Evolutionary conservation across 169 alveolate species (phyloP).

Genomic region (Plasmodium vinckei): DNA sequence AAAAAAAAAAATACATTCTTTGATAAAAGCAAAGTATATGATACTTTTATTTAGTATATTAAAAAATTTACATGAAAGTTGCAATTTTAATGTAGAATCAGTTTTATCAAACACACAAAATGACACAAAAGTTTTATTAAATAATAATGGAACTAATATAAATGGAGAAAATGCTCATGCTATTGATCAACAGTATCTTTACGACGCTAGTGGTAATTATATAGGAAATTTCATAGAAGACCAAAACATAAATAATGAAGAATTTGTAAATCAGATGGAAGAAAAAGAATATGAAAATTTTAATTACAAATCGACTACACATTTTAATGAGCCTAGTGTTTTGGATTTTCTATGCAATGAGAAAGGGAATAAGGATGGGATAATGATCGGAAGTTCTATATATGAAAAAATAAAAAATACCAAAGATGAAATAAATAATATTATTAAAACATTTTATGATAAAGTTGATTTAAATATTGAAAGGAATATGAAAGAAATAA

Average conservation of each 20-base stretch:
- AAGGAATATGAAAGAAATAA: slow-evolving; percentile 34
- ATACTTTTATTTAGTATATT: slow-evolving; percentile 31
- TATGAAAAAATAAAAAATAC: slow-evolving; percentile 38
- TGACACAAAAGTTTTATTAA: too few relatives aligned
- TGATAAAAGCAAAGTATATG: slow-evolving; percentile 28
- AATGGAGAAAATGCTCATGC: neutral
- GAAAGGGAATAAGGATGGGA: neutral
- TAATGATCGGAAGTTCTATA: neutral
- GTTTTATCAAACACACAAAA: too few relatives aligned
- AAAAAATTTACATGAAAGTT: slow-evolving; percentile 42
- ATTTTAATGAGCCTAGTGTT: slow-evolving; percentile 5
- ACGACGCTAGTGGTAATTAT: too few relatives aligned
- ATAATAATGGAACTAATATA: neutral
- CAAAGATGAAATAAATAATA: slow-evolving; percentile 14
- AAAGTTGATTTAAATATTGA: slow-evolving; percentile 65
- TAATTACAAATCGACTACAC: neutral
- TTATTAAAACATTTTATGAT: slow-evolving; percentile 55
- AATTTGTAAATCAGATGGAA: too few relatives aligned
- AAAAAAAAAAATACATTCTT: slow-evolving; percentile 9
- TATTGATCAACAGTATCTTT: too few relatives aligned
- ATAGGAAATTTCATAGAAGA: too few relatives aligned
- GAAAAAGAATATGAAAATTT: too few relatives aligned
- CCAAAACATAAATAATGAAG: too few relatives aligned
- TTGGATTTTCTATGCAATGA: slow-evolving; percentile 8
- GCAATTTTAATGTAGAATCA: neutral